Conservation (phyloP, 257 asterid species). For the Primulina huaijiensis region DNA sequence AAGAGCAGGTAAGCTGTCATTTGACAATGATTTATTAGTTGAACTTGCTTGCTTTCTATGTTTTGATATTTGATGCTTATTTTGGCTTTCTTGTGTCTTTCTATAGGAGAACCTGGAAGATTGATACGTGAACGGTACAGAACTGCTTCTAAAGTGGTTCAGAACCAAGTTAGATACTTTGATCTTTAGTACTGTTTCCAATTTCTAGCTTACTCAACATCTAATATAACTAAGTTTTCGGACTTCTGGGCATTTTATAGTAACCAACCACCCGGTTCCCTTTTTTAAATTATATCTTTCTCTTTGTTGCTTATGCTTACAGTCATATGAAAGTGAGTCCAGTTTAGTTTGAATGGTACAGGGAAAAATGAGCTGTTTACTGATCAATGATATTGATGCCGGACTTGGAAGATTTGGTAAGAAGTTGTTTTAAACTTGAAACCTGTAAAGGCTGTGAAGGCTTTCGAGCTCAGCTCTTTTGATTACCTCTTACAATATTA, state of each 20-base stretch:
- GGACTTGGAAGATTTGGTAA: slow-evolving; percentile 97
- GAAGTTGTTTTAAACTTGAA: slow-evolving; percentile 23
- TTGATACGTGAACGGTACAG: slow-evolving; percentile 94
- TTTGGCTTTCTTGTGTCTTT: slow-evolving; percentile 28
- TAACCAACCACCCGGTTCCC: slow-evolving; percentile 2
- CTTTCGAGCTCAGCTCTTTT: slow-evolving; percentile 10
- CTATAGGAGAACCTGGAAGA: slow-evolving; percentile 92
- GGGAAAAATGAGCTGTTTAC: slow-evolving; percentile 96
- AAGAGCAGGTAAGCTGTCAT: slow-evolving; percentile 67
- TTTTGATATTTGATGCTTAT: slow-evolving; percentile 17
- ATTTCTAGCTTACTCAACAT: background rate
- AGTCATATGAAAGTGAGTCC: slow-evolving; percentile 12
- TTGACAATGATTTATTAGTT: slow-evolving; percentile 1
- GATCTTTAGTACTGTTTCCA: slow-evolving; percentile 35
- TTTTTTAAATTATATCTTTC: slow-evolving; percentile 1
- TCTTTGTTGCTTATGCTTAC: slow-evolving; percentile 6
- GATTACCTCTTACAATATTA: slow-evolving; percentile 1
- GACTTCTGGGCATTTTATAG: background rate
- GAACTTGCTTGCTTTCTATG: background rate
- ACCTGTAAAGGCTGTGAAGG: background rate
- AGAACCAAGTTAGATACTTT: slow-evolving; percentile 93
- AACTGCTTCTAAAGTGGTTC: slow-evolving; percentile 98
- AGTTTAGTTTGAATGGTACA: slow-evolving; percentile 36
- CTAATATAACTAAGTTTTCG: slow-evolving; percentile 5
- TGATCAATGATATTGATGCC: slow-evolving; percentile 95